These are phyloP conservation scores for Graphilbum sp. DNA, from an alignment of 2,329 filamentous ascomycete genomes.

Conservation along the genomic window DNA sequence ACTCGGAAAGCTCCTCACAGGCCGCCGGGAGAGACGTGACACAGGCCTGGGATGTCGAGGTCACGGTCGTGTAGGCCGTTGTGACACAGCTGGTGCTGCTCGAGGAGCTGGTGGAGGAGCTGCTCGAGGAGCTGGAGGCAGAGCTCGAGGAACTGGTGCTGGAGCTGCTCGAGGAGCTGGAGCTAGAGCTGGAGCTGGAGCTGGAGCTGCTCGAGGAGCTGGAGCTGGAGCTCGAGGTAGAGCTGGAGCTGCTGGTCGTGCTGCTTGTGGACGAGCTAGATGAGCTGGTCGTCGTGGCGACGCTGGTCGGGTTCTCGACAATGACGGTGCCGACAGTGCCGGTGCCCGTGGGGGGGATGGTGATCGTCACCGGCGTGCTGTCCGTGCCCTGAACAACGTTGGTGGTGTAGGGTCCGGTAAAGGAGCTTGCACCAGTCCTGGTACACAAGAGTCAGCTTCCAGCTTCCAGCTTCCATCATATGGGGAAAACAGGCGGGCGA, in stretches of 20 bases:
- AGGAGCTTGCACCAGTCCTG: background rate
- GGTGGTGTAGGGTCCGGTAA: conserved; percentile 2
- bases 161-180: background rate
- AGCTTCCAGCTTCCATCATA: too few species aligned
- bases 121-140: background rate
- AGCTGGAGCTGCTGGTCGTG: background rate
- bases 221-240: background rate
- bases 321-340: conserved; percentile 1
- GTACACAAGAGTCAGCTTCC: too few species aligned
- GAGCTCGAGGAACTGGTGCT: background rate
- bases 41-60: background rate
- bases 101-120: background rate
- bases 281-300: background rate
- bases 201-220: background rate
- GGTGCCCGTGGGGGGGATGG: background rate
- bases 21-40: background rate
- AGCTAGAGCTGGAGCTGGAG: background rate
- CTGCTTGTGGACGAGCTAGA: background rate
- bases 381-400: background rate
- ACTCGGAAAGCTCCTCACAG: background rate
- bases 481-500: too few species aligned
- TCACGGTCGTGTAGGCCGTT: background rate
- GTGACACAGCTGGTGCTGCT: background rate
- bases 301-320: background rate
- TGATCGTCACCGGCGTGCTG: background rate